Conservation (phyloP, 192 early-diverging fungal genomes). For the Backusella liffmaniae region DNA sequence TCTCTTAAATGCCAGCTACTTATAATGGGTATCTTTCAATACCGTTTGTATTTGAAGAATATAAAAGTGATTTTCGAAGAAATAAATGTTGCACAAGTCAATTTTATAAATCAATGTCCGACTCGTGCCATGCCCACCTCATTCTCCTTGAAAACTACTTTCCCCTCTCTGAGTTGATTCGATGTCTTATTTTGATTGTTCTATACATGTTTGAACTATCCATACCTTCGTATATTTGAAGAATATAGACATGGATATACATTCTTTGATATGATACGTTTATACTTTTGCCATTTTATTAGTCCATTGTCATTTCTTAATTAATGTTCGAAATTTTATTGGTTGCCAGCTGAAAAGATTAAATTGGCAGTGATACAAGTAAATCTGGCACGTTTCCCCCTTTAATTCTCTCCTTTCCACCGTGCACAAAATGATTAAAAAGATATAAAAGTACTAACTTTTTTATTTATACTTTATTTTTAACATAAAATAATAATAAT, state of each 20-base stretch:
- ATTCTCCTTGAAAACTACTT: background rate
- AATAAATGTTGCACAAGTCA: constrained; percentile 1
- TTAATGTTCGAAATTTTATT: background rate
- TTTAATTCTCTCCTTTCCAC: background rate
- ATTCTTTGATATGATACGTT: background rate
- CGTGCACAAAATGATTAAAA: background rate
- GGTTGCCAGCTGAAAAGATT: background rate
- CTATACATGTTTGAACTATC: background rate
- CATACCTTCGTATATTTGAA: background rate
- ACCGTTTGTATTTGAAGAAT: background rate
- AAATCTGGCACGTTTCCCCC: background rate
- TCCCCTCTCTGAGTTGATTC: background rate
- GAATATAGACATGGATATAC: background rate
- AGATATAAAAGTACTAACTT: constrained; percentile 3
- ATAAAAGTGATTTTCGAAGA: background rate
- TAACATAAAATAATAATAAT: background rate
- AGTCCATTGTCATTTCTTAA: background rate
- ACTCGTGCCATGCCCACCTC: background rate
- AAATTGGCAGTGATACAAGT: constrained; percentile 3
- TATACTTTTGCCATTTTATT: background rate
- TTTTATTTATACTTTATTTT: background rate
- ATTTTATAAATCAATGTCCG: constrained; percentile 5
- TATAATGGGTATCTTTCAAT: background rate
- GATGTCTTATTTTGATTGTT: background rate
- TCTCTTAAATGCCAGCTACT: background rate